Base-by-base conservation (phyloP, 179 eudicot genomes). In the Silene coronaria region DNA sequence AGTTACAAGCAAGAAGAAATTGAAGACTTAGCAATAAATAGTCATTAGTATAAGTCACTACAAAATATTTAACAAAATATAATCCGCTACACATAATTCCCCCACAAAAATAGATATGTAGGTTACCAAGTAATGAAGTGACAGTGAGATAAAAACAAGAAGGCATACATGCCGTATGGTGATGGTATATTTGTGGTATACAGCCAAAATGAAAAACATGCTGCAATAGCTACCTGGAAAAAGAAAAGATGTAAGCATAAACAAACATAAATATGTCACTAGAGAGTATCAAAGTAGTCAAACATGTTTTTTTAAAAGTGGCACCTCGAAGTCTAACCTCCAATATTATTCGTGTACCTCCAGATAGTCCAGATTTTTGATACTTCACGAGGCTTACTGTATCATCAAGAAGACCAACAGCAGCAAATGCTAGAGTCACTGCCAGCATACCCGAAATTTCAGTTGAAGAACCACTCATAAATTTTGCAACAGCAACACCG, bases 91-190 rank as follows among this genome's bases (percentile, higher is more conserved):
- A 59, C 73, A 59, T 67, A 51, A 28, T 68, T 32, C 51, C 75
- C 73, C 76, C 66, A 76, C 79, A 75, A 79, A 77, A 81, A 82
- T 74, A 82, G 81, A 76, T 71, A 72, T 78, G 83, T 83, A 75
- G 84, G 89, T 84, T 82, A 80, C 85, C 90, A 85, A 86, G 82
- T 48, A 83, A 42, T 71, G 45, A 77, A 84, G 82, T 82, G 86
- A 80, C 70, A 82, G 83, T 77, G 83, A 86, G 78, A 83, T 78
- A 82, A 87, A 87, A 85, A 81, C 79, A 85, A 94, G 92, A 87
- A 86, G 80, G 69, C 87, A 85, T 90, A 94, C 98, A 94, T 94
- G 92, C 83, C 83, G 84, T 94, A 94, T 23, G 96, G 98, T 65
- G 98, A 87, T 62, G 98, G 80, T 60, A 89, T 77, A 80, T 87